Base-by-base conservation (phyloP, 805 yeast genomes). In the Yarrowia sp. region DNA sequence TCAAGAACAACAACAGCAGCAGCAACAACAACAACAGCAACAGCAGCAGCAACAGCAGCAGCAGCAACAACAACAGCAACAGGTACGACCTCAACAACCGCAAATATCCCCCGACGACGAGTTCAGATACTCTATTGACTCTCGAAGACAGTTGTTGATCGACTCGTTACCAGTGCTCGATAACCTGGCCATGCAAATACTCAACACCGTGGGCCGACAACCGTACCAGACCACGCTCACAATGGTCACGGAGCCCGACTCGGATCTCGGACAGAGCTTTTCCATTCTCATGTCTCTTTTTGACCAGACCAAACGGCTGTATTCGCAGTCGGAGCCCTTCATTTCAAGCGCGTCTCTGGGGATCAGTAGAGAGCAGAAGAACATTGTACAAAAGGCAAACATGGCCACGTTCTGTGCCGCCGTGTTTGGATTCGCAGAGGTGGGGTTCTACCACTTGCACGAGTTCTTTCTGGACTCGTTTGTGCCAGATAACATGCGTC, bases 361-460 rank as follows among this genome's bases (percentile, higher is more conserved):
- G 14, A 21, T 66, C 19, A 16, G 61, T 46, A 26, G 68, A 7
- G 69, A 67, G 77, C 85, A 65, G 83, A 81, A 72, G 80, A 59
- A 84, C 41, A 86, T 95, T 0, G 75, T 93, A 35, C 85, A 96
- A 66, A 89, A 93, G 70, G 89, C 92, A 1, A 95, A 95, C 70
- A 76, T 95, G 68, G 90, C 97, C 0, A 91, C 97, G 0, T 95
- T 91, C 72, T 77, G 92, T 43, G 83, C 92, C n/a, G 95, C 97
- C 0, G 84, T 95, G 1, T 80, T 92, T 66, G 96, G 97, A 54
- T 81, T 90, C 17, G 82, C 89, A 61, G 95, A 90, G 67, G 87
- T 90, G 51, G 98, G 98, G 1, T 91, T 95, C 74, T 89, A 86
- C 76, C 86, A 88, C 71, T 80, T 95, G 68, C 90, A 95, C 75